These are phyloP conservation scores for Wickerhamomyces bovis DNA, from an alignment of 805 yeast species.

Conservation along the genomic window DNA sequence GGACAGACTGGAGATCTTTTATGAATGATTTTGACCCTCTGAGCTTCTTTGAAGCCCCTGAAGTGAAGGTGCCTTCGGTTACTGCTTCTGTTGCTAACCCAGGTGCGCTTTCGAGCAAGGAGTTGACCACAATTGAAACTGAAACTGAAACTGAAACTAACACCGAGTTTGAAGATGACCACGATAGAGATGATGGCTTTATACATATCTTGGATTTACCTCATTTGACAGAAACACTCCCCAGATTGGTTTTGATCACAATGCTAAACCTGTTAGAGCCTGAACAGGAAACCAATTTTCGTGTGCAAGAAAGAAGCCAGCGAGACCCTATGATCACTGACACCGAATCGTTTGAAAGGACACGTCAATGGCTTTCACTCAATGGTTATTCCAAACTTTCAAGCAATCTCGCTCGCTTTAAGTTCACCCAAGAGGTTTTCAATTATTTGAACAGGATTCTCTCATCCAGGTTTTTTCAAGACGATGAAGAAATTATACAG, in stretches of 20 bases:
- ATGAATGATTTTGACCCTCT: neutral
- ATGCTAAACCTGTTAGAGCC: slow-evolving; percentile 45
- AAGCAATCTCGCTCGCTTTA: slow-evolving; percentile 25
- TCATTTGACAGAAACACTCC: slow-evolving; percentile 37
- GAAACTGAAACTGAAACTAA: neutral
- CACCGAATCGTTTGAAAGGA: slow-evolving; percentile 16
- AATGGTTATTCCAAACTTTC: slow-evolving; percentile 30
- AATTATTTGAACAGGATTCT: slow-evolving; percentile 44
- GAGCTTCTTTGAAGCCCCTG: neutral
- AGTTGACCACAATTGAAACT: neutral
- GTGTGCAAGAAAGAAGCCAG: slow-evolving; percentile 2
- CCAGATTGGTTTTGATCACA: slow-evolving; percentile 36
- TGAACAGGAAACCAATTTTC: slow-evolving; percentile 47
- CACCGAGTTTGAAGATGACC: neutral
- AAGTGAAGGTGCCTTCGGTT: neutral
- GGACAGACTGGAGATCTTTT: no score
- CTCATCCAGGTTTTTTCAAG: slow-evolving; percentile 34
- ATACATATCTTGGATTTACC: slow-evolving; percentile 61
- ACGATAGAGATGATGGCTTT: slow-evolving; percentile 22
- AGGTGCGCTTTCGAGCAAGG: neutral
- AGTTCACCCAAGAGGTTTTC: slow-evolving; percentile 34
- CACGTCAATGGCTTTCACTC: slow-evolving; percentile 40
- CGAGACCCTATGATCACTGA: slow-evolving; percentile 26
- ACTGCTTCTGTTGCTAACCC: neutral
- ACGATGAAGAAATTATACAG: slow-evolving; percentile 38